A percentile compares a stretch with the other conserved stretches of the same genome.
Conservation (phyloP, 257 asterid species). For the Penstemon barbatus region DNA sequence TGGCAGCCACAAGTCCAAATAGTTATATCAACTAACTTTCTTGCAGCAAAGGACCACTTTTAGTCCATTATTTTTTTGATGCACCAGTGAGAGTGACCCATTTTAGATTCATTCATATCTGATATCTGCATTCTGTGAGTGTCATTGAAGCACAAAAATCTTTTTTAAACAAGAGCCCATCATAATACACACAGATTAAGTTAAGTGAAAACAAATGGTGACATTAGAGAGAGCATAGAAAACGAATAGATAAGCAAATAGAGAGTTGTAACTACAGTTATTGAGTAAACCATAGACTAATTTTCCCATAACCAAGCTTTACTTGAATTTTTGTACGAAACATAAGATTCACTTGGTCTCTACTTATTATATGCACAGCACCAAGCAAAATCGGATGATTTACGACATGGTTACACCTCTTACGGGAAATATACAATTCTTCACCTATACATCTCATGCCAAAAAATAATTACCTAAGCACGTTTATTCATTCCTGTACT, state of each 20-base stretch:
- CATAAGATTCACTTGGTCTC: background rate
- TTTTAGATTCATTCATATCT: constrained; percentile 32
- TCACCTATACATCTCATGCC: no score
- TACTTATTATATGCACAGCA: background rate
- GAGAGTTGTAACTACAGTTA: background rate
- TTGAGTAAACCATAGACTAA: background rate
- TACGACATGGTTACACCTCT: background rate
- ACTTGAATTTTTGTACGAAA: background rate
- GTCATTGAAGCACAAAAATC: constrained; percentile 28
- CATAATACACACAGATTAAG: background rate
- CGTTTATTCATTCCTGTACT: background rate
- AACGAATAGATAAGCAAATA: background rate
- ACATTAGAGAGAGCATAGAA: background rate
- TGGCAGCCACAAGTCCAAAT: background rate
- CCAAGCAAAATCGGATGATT: background rate
- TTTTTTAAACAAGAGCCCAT: background rate
- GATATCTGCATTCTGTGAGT: background rate
- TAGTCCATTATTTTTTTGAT: constrained; percentile 14
- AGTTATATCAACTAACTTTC: constrained; percentile 7
- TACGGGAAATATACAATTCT: background rate
- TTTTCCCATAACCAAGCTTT: background rate
- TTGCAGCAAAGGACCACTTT: constrained; percentile 16
- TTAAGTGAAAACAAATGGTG: background rate
- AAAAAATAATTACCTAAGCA: background rate
- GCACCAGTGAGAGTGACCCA: constrained; percentile 2